A percentile compares a stretch with the other conserved stretches of the same genome.
Evolutionary conservation across 306 rosid genomes (phyloP).

Genomic region (Arachis stenosperma): DNA sequence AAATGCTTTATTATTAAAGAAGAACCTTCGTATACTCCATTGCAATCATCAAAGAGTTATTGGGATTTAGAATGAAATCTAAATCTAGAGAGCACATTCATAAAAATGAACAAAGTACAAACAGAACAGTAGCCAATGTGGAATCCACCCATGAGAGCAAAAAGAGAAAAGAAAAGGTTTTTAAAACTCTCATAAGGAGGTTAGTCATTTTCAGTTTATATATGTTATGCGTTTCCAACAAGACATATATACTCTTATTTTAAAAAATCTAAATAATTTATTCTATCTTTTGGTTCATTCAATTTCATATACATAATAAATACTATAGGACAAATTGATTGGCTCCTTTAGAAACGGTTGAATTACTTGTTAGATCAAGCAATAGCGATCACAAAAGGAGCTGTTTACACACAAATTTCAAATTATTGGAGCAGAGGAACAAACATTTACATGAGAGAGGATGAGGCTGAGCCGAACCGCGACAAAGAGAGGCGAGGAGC

Average conservation of each 20-base stretch:
- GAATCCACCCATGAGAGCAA: conserved; percentile 39
- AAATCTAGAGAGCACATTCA: conserved; percentile 29
- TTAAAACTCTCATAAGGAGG: conserved; percentile 49
- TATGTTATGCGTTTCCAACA: conserved; percentile 38
- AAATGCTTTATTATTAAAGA: conserved; percentile 29
- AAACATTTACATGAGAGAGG: too few relatives aligned
- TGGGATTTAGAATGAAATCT: conserved; percentile 45
- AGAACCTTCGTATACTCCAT: conserved; percentile 20
- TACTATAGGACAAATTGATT: conserved; percentile 17
- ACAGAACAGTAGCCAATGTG: conserved; percentile 29
- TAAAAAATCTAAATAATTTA: neutral
- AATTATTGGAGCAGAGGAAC: too few relatives aligned
- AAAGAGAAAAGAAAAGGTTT: conserved; percentile 38
- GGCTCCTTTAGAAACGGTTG: neutral
- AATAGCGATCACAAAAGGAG: too few relatives aligned
- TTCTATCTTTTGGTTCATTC: conserved; percentile 32
- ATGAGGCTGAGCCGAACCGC: too few relatives aligned
- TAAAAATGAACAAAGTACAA: conserved; percentile 24
- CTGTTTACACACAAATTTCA: too few relatives aligned
- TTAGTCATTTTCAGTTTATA: conserved; percentile 54
- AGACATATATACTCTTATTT: neutral
- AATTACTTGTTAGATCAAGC: too few relatives aligned
- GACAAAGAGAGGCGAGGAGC: too few relatives aligned
- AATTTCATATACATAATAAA: neutral
- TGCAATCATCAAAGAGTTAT: conserved; percentile 43